Base-by-base conservation (phyloP, 2,329 filamentous ascomycete species). In the Apiospora pterosperma region DNA sequence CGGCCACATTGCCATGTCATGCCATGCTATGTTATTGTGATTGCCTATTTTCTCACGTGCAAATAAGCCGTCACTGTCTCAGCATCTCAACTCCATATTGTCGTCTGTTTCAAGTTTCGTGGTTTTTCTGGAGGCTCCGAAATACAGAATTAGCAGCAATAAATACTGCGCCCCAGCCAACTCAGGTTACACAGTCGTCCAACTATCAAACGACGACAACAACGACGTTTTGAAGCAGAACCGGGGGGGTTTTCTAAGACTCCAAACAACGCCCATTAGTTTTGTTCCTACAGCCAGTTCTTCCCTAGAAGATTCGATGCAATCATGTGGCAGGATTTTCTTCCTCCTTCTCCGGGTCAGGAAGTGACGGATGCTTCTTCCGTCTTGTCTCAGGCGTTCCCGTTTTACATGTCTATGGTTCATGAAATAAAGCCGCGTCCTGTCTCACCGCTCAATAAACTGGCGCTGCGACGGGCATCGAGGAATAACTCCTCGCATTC, bases 401-500 rank as follows among this genome's bases (percentile, higher is more conserved):
- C 67, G 44, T 36, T 62, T 48, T 42, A 21, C 39, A 7, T 42
- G 38, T 48, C 69, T n/a, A 69, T 55, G 25, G 41, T 65, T 85
- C 76, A 90, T 74, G 83, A 83, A 70, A 93, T 83, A 79, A 89
- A 94, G 66, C 84, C 86, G 70, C 82, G 83, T 69, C 85, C 88
- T 64, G 85, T 85, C 78, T 88, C 88, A 75, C 85, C 79, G 68
- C 78, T 81, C 72, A 93, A 85, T 70, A 94, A 85, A 67, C 84
- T 80, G 68, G 92, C 92, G 77, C 92, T 95, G 70, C 92, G 87
- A 74, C 89, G 88, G 61, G 92, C 91, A 78, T 96, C 92, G 69
- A 95, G 87, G 82, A 96, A 95, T 61, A 96, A 81, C 73, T 93
- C 91, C 76, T 94, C 90, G 76, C 91, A 94, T 80, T 96, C 92